Evolutionary conservation across 176 grass and related monocot species (phyloP), one percentile per base, ranked within the genome.

Genomic region (Oryza glumipatula): DNA sequence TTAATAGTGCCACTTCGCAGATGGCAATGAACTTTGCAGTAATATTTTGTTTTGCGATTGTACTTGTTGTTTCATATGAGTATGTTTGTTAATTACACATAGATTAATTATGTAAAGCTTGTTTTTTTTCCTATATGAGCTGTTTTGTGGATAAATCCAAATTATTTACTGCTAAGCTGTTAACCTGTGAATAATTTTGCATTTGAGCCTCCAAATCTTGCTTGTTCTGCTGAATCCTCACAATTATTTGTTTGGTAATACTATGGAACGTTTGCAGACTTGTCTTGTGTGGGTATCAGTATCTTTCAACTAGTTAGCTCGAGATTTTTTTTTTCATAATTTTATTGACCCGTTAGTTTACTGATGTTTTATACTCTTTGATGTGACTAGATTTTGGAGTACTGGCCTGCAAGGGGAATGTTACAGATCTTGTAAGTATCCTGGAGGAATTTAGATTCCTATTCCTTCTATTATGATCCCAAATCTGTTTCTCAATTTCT

Each of bases 341-440:
- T 85, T 49, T 81, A 26, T 30, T 56, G 16, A 0, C 2, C 49
- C 7, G 6, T n/a, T 51, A 30, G 2, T 21, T 77, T 36, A 22
- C 1, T 72, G 0, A 66, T 66, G 39, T 2, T 68, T 77, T 67
- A 36, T 74, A 28, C 82, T 21, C 10, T 65, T 77, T 71, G 41
- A 43, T 71, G 22, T 49, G 6, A 60, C 17, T 64, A 98, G 96
- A 68, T 98, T 88, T 83, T 98, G 9, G 96, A 95, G 41, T 95
- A 92, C 75, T 98, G 91, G 96, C 87, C 83, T 72, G 88, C 86
- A 71, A 89, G 95, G 32, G 95, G 95, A 60, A 97, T 97, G 95
- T 88, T 97, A 67, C 92, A 97, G 69, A 97, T 97, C 83, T 97
- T 97, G 95, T 97, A 88, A 84, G 92, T 91, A 17, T 35, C 70